A percentile compares a stretch with the other conserved stretches of the same genome.
phyloP scores from a whole-genome alignment of 495 filamentous ascomycete genomes.

The Xylaria scruposa region DNA sequence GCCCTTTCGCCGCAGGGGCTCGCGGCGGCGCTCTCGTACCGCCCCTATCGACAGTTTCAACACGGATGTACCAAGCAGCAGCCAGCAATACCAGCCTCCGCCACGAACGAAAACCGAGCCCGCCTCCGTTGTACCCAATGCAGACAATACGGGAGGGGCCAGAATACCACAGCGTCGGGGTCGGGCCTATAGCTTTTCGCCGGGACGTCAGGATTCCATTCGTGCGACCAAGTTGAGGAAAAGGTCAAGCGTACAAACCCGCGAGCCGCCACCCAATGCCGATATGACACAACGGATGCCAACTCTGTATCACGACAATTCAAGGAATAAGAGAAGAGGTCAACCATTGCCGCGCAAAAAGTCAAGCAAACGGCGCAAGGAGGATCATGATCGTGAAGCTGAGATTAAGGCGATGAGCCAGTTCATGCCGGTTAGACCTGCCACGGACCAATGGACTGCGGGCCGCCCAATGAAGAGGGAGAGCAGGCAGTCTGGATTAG shows the following conservation, averaged over 20 bases:
- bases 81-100: slow-evolving; percentile 37
- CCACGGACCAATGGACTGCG: slow-evolving; percentile 56
- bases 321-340: slow-evolving; percentile 59
- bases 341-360: slow-evolving; percentile 67
- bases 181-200: slow-evolving; percentile 61
- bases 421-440: slow-evolving; percentile 66
- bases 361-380: slow-evolving; percentile 77
- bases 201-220: slow-evolving; percentile 56
- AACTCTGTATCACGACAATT: slow-evolving; percentile 59
- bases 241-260: slow-evolving; percentile 35
- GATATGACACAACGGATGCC: slow-evolving; percentile 59
- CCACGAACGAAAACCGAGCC: slow-evolving; percentile 50
- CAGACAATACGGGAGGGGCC: slow-evolving; percentile 42
- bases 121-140: slow-evolving; percentile 32
- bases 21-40: slow-evolving; percentile 50
- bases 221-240: slow-evolving; percentile 41
- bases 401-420: slow-evolving; percentile 87
- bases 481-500: slow-evolving; percentile 65
- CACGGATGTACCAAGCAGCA: slow-evolving; percentile 34
- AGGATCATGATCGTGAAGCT: slow-evolving; percentile 77
- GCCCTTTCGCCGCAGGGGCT: slow-evolving; percentile 76
- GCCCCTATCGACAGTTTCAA: slow-evolving; percentile 44
- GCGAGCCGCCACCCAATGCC: slow-evolving; percentile 42
- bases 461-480: slow-evolving; percentile 66
- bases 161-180: slow-evolving; percentile 56